Conservation (phyloP, 345 rosid species). For the Eucalyptus cloeziana region DNA sequence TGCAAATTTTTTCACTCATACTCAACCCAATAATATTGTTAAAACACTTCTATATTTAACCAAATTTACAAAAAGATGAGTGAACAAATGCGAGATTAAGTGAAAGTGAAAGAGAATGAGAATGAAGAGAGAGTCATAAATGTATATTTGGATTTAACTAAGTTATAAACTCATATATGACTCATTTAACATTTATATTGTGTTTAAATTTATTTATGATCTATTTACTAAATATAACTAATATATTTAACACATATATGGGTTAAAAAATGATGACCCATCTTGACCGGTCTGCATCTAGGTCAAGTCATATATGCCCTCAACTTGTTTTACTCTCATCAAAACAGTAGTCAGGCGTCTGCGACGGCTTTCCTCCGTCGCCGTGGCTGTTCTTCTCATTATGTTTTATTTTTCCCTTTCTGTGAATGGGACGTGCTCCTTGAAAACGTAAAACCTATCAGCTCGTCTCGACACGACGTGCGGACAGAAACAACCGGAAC, state of each 20-base stretch:
- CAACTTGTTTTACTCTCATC: background rate
- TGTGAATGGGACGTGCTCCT: background rate
- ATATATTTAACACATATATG: rapidly evolving
- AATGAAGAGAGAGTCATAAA: no score
- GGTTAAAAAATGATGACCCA: no score
- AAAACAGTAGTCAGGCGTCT: background rate
- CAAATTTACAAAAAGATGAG: rapidly evolving
- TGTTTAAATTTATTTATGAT: rapidly evolving
- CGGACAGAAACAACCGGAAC: background rate
- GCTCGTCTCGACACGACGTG: background rate
- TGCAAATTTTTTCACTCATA: rapidly evolving
- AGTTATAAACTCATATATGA: rapidly evolving
- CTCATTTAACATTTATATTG: rapidly evolving
- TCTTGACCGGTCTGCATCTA: no score
- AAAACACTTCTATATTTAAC: no score
- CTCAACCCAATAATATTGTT: rapidly evolving
- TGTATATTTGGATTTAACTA: rapidly evolving
- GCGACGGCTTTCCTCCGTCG: background rate
- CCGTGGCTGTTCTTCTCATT: background rate
- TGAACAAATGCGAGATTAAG: rapidly evolving
- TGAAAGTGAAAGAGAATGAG: background rate
- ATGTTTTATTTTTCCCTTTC: background rate
- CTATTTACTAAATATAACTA: no score
- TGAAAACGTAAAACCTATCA: background rate
- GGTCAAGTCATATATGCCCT: background rate